These are phyloP conservation scores for Colletotrichum salicis DNA, from an alignment of 2,329 filamentous ascomycete species.

Conservation along the genomic window DNA sequence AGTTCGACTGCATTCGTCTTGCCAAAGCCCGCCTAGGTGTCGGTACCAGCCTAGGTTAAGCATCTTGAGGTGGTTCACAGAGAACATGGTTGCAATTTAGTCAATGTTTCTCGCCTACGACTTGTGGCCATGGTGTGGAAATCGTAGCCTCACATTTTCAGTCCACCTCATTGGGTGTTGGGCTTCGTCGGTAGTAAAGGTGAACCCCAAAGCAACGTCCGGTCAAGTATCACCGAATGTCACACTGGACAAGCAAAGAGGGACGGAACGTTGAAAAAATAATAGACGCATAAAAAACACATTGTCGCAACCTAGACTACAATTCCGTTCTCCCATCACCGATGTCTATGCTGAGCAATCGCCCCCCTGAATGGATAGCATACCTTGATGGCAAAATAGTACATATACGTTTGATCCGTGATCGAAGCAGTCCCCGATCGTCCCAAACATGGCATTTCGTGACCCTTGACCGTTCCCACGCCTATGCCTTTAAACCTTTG, in stretches of 20 bases:
- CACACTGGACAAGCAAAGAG: not conserved
- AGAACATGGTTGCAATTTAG: not conserved
- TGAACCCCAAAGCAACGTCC: not conserved
- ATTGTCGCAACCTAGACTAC: slow-evolving; percentile 53
- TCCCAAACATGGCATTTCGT: slow-evolving; percentile 35
- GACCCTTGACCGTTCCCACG: slow-evolving; percentile 36
- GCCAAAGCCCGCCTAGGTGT: too few species aligned
- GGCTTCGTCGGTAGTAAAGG: not conserved
- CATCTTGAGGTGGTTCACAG: not conserved
- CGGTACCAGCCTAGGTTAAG: not conserved
- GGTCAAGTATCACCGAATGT: not conserved
- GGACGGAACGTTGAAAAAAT: not conserved
- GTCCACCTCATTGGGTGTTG: not conserved
- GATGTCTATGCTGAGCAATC: slow-evolving; percentile 59
- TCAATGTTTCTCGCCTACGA: not conserved
- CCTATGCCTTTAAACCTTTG: slow-evolving; percentile 36
- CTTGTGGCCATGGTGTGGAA: not conserved
- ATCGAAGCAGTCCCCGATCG: slow-evolving; percentile 38
- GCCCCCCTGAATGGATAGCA: slow-evolving; percentile 50
- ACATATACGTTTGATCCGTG: slow-evolving; percentile 54
- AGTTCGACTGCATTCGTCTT: too few species aligned
- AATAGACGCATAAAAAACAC: slow-evolving; percentile 34
- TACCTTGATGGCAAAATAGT: slow-evolving; percentile 59
- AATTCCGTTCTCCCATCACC: slow-evolving; percentile 52
- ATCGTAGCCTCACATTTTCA: not conserved